phyloP scores from a whole-genome alignment of 805 yeast genomes.

The Ogataea pini region DNA sequence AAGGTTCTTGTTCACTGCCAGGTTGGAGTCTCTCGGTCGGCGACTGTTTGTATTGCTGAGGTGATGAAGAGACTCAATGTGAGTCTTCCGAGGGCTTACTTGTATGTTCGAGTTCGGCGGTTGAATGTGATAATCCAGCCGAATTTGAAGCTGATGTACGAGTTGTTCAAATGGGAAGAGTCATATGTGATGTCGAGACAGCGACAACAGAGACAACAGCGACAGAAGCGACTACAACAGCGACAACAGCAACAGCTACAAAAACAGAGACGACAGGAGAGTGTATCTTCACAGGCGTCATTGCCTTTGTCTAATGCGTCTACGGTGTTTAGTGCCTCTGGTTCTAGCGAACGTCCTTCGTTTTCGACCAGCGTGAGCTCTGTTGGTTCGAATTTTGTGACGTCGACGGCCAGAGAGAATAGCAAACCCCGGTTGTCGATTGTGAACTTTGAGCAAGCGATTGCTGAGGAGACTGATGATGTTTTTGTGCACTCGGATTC shows the following conservation, averaged over 20 bases:
- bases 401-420: slow-evolving; percentile 20
- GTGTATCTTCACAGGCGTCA: slow-evolving; percentile 24
- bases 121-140: slow-evolving; percentile 94
- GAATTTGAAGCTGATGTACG: slow-evolving; percentile 87
- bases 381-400: slow-evolving; percentile 16
- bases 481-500: slow-evolving; percentile 21
- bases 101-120: slow-evolving; percentile 86
- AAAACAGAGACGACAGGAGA: slow-evolving; percentile 11
- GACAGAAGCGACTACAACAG: slow-evolving; percentile 4
- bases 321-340: slow-evolving; percentile 18
- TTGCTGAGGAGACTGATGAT: slow-evolving; percentile 24
- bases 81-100: slow-evolving; percentile 74
- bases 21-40: slow-evolving; percentile 93
- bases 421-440: slow-evolving; percentile 16
- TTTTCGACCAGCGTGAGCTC: slow-evolving; percentile 30
- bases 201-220: slow-evolving; percentile 3
- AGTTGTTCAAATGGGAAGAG: slow-evolving; percentile 72
- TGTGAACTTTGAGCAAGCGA: slow-evolving; percentile 20
- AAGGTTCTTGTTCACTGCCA: slow-evolving; percentile 85
- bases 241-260: background rate
- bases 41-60: slow-evolving; percentile 94
- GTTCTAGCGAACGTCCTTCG: slow-evolving; percentile 26
- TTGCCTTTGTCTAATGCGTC: slow-evolving; percentile 19
- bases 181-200: slow-evolving; percentile 24
- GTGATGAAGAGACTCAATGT: slow-evolving; percentile 76